Evolutionary conservation across 2,329 filamentous ascomycete species (phyloP), one percentile per base, ranked within the genome.

Genomic region (Trichoderma sp.): DNA sequence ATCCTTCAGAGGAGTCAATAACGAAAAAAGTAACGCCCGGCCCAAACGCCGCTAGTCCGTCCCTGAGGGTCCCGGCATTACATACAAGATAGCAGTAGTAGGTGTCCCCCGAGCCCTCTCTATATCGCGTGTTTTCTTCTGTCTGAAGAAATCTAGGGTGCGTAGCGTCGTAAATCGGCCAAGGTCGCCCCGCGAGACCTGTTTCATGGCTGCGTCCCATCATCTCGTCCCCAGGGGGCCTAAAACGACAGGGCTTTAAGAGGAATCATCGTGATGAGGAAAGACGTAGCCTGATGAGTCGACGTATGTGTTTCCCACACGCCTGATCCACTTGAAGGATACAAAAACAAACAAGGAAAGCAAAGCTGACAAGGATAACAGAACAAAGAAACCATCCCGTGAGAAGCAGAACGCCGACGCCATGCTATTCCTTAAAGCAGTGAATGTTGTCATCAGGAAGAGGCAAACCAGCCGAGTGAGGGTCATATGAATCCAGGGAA

Each of bases 401-500:
- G 41, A 34, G 55, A 43, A 59, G 44, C 19, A 63, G 39, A 66
- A 66, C 64, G 64, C 64, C 64, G 58, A 58, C 54, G 64, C 64
- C 64, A 66, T 66, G 64, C 64, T 66, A 60, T 58, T 54, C 14
- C 45, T 58, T 48, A 56, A 44, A 48, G 12, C 28, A 50, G 19
- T 28, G 61, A 28, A 50, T n/a, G 26, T n/a, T 24, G 30, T 55
- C 28, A 47, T 47, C 26, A 62, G 21, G 26, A n/a, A 56, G 45
- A 56, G 39, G 44, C 21, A 45, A 41, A 41, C 10, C 9, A 44
- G 39, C 43, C 6, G 64, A 24, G 19, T 48, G 26, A 30, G 50
- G 19, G 60, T 41, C 60, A 66, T 39, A 55, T 60, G 30, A 66
- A 66, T 60, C 65, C 65, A 51, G 65, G 65, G 45, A 66, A 66